Evolutionary conservation across 768 basidiomycete species (phyloP).

Genomic region (Boletus rubroflammeus): DNA sequence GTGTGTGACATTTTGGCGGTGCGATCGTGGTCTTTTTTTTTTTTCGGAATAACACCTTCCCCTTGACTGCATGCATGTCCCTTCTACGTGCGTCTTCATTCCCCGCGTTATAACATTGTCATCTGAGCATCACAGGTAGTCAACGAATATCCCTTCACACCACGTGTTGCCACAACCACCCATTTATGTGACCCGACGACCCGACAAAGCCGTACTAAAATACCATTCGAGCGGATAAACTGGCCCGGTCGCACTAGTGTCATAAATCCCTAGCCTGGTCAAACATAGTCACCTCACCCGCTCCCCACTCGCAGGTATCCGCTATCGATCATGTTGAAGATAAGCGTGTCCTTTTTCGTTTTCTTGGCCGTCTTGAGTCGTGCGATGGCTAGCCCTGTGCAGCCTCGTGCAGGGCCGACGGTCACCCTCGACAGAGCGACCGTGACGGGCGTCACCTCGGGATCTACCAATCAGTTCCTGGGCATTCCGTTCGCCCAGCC

Average conservation of each 20-base stretch:
- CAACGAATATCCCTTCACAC: too few relatives aligned
- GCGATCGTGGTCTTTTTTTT: too few relatives aligned
- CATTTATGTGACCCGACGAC: too few relatives aligned
- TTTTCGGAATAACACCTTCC: too few relatives aligned
- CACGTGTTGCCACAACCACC: too few relatives aligned
- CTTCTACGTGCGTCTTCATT: too few relatives aligned
- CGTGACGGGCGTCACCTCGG: conserved; percentile 26
- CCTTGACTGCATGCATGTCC: too few relatives aligned
- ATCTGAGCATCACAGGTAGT: too few relatives aligned
- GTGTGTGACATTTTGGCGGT: too few relatives aligned
- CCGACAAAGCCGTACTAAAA: background rate
- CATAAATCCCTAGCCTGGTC: background rate
- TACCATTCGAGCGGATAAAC: background rate
- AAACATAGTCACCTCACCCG: background rate
- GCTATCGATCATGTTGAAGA: background rate
- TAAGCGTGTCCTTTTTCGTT: background rate
- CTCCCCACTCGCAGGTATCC: too few relatives aligned
- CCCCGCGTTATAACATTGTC: too few relatives aligned
- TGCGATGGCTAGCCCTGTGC: background rate
- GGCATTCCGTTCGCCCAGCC: conserved; percentile 42
- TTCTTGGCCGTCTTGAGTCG: background rate
- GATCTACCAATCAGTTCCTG: conserved; percentile 30
- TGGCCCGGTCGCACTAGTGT: background rate
- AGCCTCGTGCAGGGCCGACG: conserved; percentile 10
- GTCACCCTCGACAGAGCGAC: conserved; percentile 29